Evolutionary conservation across 2,329 filamentous ascomycete genomes (phyloP), one percentile per base, ranked within the genome.

Genomic region (Curvularia verruculosa): DNA sequence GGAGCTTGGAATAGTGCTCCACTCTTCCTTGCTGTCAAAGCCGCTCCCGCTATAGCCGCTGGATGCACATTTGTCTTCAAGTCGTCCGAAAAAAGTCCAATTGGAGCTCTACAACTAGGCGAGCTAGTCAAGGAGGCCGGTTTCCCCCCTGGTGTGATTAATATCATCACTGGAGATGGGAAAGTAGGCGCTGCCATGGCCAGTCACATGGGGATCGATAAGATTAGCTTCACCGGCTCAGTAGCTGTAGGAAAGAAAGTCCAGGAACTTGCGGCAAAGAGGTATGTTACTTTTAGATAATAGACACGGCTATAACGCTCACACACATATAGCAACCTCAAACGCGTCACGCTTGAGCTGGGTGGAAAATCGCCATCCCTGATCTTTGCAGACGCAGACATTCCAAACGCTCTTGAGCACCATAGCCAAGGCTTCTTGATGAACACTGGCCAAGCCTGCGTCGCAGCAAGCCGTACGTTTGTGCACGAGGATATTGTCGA

Each of bases 371-470:
- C 73, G 6, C 79, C 79, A 13, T 74, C 74, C 28, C 73, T 82
- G 18, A 74, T 82, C 39, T 81, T 82, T 64, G 64, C 76, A 29
- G 79, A 81, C 56, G 79, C 77, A 63, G 76, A 83, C 61, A 71
- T 83, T 10, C 76, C 82, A n/a, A 73, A 79, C 41, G 81, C 79
- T 3, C 58, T 70, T 2, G 24, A 49, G 15, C 61, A 67, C 48
- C 60, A 65, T 47, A 63, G 60, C 19, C 60, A 63, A n/a, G 61
- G 58, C 43, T 72, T 87, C 52, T 78, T 82, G 54, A 76, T 78
- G 60, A 81, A 85, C 66, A 81, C 80, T 39, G 83, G 84, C 0
- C 85, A 88, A 64, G 79, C 80, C 1, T 88, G 86, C 69, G 79
- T 84, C 63, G 84, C 85, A 0, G 84, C 82, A 53, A 83, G 82